Evolutionary conservation across 345 rosid genomes (phyloP), one percentile per base, ranked within the genome.

Genomic region (Citrus maxima): DNA sequence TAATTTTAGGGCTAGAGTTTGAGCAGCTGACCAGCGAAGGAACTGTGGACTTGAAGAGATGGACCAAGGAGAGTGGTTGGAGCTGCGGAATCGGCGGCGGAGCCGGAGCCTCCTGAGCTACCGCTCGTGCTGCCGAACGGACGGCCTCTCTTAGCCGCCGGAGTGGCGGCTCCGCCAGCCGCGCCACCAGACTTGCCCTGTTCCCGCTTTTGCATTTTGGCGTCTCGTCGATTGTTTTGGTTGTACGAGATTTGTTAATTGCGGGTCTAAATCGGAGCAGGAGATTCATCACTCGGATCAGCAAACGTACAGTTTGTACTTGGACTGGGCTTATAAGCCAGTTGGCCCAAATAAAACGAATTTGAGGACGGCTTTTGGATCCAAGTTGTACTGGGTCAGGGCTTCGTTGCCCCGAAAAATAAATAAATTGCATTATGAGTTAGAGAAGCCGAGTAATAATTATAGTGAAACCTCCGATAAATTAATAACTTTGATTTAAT

Each of bases 191-290:
- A 78, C 88, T 94, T 94, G 80, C 83, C 85, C 82, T 75, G 90
- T 58, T 94, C 99, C 75, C 97, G 75, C 93, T 96, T 96, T 88
- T 94, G 97, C 99, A 96, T 94, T 18, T 30, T 24, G 32, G 60
- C 22, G 74, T 69, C 79, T 13, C 7, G 65, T 72, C 67, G 55
- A 37, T 16, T 7, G 32, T 4, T 70, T 74, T 32, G 55, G 37
- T 34, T 38, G 79, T 24, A 16, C 0, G 3, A 24, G 61, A 37
- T 37, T 24, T 24, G 18, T 0, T 55, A 24, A 56, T 34, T 22
- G 37, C 66, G 38, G 79, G 65, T 37, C 65, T 9, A 19, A 24
- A 35, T 67, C 32, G 59, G 73, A 14, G 32, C 72, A 3, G 21
- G 21, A 5, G 22, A 28, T 32, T 12, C 22, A 35, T 35, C 37